Percentiles rank a stretch among this genome's conserved stretches.
phyloP scores from a whole-genome alignment of 2,329 filamentous ascomycete genomes.

The Emergomyces pasteurianus region DNA sequence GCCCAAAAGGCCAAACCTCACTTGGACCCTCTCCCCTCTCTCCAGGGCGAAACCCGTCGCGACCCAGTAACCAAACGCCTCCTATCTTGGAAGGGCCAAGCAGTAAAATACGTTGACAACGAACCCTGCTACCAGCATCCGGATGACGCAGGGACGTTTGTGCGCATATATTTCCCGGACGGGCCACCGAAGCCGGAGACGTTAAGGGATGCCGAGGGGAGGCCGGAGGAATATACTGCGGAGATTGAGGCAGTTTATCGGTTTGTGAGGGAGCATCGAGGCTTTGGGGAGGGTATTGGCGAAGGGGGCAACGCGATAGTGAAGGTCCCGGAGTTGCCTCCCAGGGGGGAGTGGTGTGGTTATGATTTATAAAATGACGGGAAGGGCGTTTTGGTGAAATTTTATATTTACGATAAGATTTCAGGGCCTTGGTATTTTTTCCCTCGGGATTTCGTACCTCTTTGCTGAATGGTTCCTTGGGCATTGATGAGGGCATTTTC shows the following conservation, averaged over 20 bases:
- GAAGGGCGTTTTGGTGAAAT: neutral
- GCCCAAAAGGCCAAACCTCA: slow-evolving; percentile 8
- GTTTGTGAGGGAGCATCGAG: slow-evolving; percentile 51
- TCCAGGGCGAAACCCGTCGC: slow-evolving; percentile 26
- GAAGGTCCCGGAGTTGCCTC: slow-evolving; percentile 62
- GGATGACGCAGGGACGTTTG: slow-evolving; percentile 44
- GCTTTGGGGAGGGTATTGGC: slow-evolving; percentile 56
- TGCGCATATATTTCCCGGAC: slow-evolving; percentile 61
- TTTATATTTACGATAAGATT: neutral
- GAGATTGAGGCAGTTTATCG: slow-evolving; percentile 50
- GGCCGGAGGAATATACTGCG: slow-evolving; percentile 39
- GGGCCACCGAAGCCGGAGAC: slow-evolving; percentile 47
- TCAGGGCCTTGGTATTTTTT: neutral
- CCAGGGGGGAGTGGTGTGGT: slow-evolving; percentile 60
- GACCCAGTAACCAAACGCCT: slow-evolving; percentile 32
- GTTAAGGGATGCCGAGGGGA: slow-evolving; percentile 40
- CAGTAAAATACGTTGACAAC: slow-evolving; percentile 46
- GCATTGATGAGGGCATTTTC: neutral
- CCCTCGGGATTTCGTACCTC: neutral
- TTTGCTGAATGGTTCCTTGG: neutral
- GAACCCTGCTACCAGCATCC: slow-evolving; percentile 41
- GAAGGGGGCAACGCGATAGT: slow-evolving; percentile 37
- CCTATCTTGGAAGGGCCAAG: slow-evolving; percentile 50
- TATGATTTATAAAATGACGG: slow-evolving; percentile 53
- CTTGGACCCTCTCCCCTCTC: slow-evolving; percentile 11